Percentiles rank a stretch among this genome's conserved stretches.
phyloP scores from a whole-genome alignment of 495 filamentous ascomycete species.

The Sporormia fimetaria region DNA sequence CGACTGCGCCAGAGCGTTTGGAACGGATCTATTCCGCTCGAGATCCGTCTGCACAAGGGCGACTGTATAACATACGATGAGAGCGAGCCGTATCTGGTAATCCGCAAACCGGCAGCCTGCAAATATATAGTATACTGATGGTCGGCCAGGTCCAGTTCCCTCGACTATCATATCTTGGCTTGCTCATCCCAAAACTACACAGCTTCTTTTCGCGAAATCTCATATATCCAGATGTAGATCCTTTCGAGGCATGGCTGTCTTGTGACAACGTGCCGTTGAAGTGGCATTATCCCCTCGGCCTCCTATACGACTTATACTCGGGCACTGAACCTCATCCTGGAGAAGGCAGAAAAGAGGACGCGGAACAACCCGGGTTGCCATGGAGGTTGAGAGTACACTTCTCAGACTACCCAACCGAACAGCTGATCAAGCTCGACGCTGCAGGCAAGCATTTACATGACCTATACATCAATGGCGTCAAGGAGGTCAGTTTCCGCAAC shows the following conservation, averaged over 20 bases:
- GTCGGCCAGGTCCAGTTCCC: constrained; percentile 43
- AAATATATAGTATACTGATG: constrained; percentile 2
- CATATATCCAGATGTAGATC: constrained; percentile 48
- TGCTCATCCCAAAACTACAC: constrained; percentile 67
- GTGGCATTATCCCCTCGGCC: constrained; percentile 78
- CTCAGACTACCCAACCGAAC: constrained; percentile 59
- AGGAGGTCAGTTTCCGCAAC: constrained; percentile 46
- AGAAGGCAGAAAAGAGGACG: constrained; percentile 29
- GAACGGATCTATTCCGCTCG: constrained; percentile 33
- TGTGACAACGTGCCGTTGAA: constrained; percentile 70
- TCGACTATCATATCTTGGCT: constrained; percentile 58
- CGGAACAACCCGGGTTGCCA: constrained; percentile 42
- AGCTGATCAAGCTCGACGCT: constrained; percentile 53
- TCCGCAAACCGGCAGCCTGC: neutral
- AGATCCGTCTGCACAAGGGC: constrained; percentile 30
- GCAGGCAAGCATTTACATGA: constrained; percentile 57
- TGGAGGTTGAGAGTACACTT: constrained; percentile 66
- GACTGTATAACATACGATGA: constrained; percentile 34
- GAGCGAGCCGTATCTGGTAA: constrained; percentile 32
- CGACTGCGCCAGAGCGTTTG: constrained; percentile 32
- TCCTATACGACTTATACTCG: constrained; percentile 80
- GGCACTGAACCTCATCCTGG: constrained; percentile 43
- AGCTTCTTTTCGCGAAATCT: constrained; percentile 66
- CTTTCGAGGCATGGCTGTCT: constrained; percentile 57
- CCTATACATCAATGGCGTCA: constrained; percentile 86